Conservation (phyloP, 1,139 yeast genomes). For the Scheffersomyces lignicola region DNA sequence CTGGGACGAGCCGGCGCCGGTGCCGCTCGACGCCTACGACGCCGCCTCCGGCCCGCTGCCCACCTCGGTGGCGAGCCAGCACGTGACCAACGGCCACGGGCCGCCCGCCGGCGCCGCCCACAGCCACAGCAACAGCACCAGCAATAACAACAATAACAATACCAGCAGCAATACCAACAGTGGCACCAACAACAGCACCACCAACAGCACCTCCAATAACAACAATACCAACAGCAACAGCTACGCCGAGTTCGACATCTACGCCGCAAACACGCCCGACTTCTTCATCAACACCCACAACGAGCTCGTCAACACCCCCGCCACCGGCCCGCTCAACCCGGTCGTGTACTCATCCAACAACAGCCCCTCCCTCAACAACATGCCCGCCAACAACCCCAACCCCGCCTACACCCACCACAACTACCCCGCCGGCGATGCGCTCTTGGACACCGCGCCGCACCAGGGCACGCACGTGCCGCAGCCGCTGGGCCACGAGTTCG, state of each 20-base stretch:
- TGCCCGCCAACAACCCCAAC: neutral
- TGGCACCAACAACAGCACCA: constrained; percentile 3
- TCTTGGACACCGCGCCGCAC: neutral
- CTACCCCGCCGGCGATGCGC: neutral
- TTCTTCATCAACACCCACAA: constrained; percentile 1
- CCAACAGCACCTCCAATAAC: constrained; percentile 7
- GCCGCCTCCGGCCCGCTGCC: too few relatives aligned
- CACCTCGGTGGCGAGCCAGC: too few relatives aligned
- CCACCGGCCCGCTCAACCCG: neutral
- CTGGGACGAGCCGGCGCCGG: constrained; percentile 8
- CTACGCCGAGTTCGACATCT: constrained; percentile 6
- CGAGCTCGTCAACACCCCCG: neutral
- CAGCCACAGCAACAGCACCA: too few relatives aligned
- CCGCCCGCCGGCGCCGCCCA: too few relatives aligned
- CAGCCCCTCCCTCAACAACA: constrained; percentile 1
- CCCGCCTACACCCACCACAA: constrained; percentile 1
- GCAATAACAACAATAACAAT: too few relatives aligned
- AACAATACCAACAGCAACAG: constrained; percentile 1
- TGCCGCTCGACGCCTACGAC: too few relatives aligned
- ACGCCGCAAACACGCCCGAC: constrained; percentile 4
- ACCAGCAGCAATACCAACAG: constrained; percentile 14
- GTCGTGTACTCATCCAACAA: neutral
- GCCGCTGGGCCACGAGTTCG: neutral
- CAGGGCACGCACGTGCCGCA: neutral
- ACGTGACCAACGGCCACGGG: too few relatives aligned